Percentiles rank a stretch among this genome's conserved stretches.
Evolutionary conservation across 306 rosid genomes (phyloP).

Genomic region (Pachyrhizus erosus): DNA sequence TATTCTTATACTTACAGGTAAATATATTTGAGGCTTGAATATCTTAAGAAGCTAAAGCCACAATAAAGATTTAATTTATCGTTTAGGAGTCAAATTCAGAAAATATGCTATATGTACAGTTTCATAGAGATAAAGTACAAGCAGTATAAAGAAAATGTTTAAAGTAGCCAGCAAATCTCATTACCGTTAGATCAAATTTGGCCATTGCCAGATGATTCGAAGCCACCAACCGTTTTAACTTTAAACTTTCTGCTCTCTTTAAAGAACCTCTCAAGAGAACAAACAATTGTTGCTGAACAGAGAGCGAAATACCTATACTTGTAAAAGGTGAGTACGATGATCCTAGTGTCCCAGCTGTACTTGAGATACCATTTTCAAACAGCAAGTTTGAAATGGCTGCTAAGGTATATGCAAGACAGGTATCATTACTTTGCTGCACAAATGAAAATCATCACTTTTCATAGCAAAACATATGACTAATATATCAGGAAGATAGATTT

Average conservation of each 20-base stretch:
- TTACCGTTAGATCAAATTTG: conserved; percentile 90
- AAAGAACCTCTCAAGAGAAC: conserved; percentile 93
- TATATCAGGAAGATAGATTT: conserved; percentile 29
- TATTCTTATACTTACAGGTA: conserved; percentile 14
- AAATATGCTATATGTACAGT: conserved; percentile 6
- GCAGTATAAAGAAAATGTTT: conserved; percentile 18
- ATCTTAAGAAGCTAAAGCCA: conserved; percentile 28
- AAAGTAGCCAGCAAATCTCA: conserved; percentile 37
- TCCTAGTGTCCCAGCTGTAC: conserved; percentile 85
- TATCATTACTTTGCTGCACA: conserved; percentile 96
- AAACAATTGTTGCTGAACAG: conserved; percentile 93
- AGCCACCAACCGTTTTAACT: conserved; percentile 85
- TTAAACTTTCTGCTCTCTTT: conserved; percentile 92
- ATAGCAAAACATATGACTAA: conserved; percentile 26
- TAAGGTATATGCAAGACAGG: conserved; percentile 90
- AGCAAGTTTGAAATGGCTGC: conserved; percentile 92
- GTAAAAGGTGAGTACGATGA: conserved; percentile 88
- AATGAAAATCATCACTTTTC: conserved; percentile 44
- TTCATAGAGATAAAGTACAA: background rate
- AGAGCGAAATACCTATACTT: conserved; percentile 81
- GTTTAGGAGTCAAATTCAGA: conserved; percentile 18
- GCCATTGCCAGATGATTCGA: conserved; percentile 98
- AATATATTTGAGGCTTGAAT: conserved; percentile 22
- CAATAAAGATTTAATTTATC: conserved; percentile 30
- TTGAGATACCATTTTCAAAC: conserved; percentile 93